Conservation (phyloP, 2,329 filamentous ascomycete genomes). For the Fusarium denticulatum region DNA sequence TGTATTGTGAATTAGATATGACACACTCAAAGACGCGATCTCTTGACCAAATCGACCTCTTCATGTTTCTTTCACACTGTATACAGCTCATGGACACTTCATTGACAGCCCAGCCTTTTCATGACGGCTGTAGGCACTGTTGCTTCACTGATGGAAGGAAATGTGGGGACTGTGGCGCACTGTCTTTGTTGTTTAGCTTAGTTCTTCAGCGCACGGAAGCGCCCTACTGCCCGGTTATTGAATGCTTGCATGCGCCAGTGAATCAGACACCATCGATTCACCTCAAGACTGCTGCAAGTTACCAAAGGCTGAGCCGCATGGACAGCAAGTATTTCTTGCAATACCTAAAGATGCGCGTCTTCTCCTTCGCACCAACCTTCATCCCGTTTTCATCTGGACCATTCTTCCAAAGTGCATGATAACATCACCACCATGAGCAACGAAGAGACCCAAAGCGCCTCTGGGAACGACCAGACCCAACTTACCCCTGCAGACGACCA, state of each 20-base stretch:
- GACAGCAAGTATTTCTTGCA: no score
- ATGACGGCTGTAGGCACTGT: neutral
- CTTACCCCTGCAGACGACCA: accelerated
- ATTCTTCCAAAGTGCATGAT: accelerated
- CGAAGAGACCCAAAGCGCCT: accelerated
- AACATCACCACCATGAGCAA: neutral
- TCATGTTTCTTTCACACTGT: accelerated
- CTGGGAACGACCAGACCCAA: accelerated
- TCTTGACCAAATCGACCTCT: accelerated
- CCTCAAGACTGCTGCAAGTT: no score
- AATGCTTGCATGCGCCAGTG: neutral
- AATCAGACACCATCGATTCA: neutral
- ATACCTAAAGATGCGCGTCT: accelerated
- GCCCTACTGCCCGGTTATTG: neutral
- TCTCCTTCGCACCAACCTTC: neutral
- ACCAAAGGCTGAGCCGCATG: neutral
- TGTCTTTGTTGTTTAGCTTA: neutral
- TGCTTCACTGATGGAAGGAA: neutral
- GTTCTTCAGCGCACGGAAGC: neutral
- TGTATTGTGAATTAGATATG: accelerated
- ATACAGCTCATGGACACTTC: accelerated
- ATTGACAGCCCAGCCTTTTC: neutral
- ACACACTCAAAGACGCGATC: accelerated
- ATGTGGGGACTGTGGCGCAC: neutral
- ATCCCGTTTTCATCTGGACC: neutral